Percentiles rank a stretch among this genome's conserved stretches.
Evolutionary conservation across 139 green algal genomes (phyloP).

Genomic region (Nannochloris sp.): DNA sequence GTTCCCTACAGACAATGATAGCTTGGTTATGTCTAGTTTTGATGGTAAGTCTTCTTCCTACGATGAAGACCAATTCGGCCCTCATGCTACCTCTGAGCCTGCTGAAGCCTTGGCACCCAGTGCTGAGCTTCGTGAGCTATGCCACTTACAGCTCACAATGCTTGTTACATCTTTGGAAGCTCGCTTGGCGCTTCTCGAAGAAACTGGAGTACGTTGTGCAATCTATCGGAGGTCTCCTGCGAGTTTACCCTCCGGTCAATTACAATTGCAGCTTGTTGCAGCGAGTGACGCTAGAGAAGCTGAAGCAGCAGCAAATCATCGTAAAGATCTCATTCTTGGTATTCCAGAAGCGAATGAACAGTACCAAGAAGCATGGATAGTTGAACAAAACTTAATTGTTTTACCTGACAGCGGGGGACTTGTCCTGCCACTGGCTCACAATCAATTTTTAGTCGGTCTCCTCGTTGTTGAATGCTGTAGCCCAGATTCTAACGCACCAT

Average conservation of each 20-base stretch:
- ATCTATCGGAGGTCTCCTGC: constrained; percentile 13
- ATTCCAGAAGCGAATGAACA: constrained; percentile 2
- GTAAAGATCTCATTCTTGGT: constrained; percentile 13
- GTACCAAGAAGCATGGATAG: constrained; percentile 41
- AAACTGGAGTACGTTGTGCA: not conserved
- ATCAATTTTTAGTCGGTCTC: constrained; percentile 47
- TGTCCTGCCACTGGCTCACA: constrained; percentile 49
- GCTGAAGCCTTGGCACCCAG: constrained; percentile 1
- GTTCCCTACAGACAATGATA: no score
- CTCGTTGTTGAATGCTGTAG: constrained; percentile 41
- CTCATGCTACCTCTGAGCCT: not conserved
- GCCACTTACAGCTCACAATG: constrained; percentile 15
- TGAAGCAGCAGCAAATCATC: not conserved
- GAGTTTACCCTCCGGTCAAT: constrained; percentile 18
- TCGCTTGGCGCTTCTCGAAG: not conserved
- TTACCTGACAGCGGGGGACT: constrained; percentile 44
- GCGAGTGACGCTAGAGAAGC: not conserved
- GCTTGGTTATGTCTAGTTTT: no score
- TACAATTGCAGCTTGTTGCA: constrained; percentile 32
- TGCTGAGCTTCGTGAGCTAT: constrained; percentile 15
- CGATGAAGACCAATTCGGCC: not conserved
- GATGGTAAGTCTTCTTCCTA: not conserved
- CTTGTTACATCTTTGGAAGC: constrained; percentile 10
- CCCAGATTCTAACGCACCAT: no score
- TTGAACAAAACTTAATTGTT: constrained; percentile 44